Evolutionary conservation across 2,329 filamentous ascomycete genomes (phyloP).

Genomic region (Penicillium sp.): DNA sequence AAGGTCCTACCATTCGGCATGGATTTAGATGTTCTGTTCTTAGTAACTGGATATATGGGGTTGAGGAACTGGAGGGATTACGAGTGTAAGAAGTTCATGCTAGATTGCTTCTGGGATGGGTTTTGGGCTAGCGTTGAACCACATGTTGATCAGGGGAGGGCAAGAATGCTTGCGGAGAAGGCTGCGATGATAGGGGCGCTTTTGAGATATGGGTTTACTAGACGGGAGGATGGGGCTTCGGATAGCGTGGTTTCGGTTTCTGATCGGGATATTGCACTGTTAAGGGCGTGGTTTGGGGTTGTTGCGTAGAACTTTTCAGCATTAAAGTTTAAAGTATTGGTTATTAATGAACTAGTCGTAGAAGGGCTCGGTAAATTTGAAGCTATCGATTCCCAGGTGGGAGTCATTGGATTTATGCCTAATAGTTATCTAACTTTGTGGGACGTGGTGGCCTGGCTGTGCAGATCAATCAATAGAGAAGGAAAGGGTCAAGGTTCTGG

Average conservation of each 20-base stretch:
- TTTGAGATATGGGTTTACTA: conserved; percentile 1
- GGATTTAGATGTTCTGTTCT: conserved; percentile 7
- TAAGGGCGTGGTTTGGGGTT: conserved; percentile 1
- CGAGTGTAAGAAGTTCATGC: neutral
- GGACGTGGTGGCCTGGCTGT: neutral
- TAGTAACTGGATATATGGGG: conserved; percentile 11
- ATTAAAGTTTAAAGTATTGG: neutral
- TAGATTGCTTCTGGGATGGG: conserved; percentile 1
- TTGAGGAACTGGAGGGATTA: neutral
- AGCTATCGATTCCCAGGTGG: too few relatives aligned
- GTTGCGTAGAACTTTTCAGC: neutral
- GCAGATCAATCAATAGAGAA: neutral
- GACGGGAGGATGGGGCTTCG: neutral
- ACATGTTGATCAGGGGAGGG: neutral
- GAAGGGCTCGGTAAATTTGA: too few relatives aligned
- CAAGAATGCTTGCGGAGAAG: neutral
- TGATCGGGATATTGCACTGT: neutral
- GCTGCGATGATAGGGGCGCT: conserved; percentile 2
- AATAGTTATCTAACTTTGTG: neutral
- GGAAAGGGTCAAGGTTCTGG: neutral
- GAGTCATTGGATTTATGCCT: neutral
- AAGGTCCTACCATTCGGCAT: conserved; percentile 10
- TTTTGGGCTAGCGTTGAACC: neutral
- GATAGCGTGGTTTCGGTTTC: neutral
- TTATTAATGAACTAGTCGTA: neutral